Conservation (phyloP, 177 flowering plant species). For the Vitis hybrid region DNA sequence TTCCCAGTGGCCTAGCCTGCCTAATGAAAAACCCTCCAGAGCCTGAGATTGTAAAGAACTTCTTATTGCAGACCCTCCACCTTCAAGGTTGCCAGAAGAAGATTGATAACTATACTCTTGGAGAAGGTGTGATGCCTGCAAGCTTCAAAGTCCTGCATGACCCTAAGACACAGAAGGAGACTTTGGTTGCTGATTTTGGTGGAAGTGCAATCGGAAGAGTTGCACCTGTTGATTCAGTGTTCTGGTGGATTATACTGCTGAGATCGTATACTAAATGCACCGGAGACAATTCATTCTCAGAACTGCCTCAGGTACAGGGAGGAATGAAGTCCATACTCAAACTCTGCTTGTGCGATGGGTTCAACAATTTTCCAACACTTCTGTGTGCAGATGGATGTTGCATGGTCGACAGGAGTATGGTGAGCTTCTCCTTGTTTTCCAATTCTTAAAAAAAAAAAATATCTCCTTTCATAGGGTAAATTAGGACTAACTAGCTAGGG, state of each 20-base stretch:
- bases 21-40: conserved; percentile 30
- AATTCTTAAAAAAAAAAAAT: no score
- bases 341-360: conserved; percentile 45
- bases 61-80: conserved; percentile 40
- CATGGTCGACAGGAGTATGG: conserved; percentile 52
- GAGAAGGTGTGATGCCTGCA: conserved; percentile 52
- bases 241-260: conserved; percentile 49
- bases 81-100: conserved; percentile 43
- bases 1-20: conserved; percentile 42
- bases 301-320: conserved; percentile 34
- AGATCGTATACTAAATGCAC: conserved; percentile 37
- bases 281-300: conserved; percentile 26
- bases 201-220: conserved; percentile 47
- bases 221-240: conserved; percentile 46
- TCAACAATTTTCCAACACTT: conserved; percentile 44
- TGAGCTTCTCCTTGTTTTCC: conserved; percentile 11
- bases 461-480: no score
- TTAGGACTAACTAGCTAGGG: no score
- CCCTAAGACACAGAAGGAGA: conserved; percentile 10
- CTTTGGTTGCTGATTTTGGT: conserved; percentile 40
- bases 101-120: conserved; percentile 40
- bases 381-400: conserved; percentile 45
- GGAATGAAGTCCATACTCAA: conserved; percentile 39
- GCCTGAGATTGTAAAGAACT: conserved; percentile 37
- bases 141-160: conserved; percentile 36